Conservation (phyloP, 352 stramenopile species). For the Pythium rishiriense region DNA sequence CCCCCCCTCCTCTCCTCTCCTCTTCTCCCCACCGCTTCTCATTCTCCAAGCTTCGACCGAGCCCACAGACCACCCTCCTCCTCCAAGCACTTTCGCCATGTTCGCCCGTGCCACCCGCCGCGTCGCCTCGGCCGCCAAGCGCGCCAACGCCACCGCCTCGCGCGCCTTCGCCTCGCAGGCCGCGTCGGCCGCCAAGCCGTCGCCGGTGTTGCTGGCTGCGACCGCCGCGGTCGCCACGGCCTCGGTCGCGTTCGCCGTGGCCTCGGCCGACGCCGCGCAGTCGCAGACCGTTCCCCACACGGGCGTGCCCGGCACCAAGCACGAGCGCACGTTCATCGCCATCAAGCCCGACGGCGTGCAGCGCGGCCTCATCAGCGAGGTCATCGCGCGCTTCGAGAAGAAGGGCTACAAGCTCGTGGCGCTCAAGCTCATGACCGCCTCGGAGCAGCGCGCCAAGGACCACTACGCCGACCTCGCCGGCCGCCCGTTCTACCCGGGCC, state of each 20-base stretch:
- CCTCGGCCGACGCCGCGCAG: slow-evolving; percentile 42
- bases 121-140: slow-evolving; percentile 64
- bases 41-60: slow-evolving; percentile 30
- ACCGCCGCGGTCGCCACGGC: slow-evolving; percentile 45
- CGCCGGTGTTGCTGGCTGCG: slow-evolving; percentile 38
- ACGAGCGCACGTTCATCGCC: slow-evolving; percentile 95
- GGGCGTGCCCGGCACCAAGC: slow-evolving; percentile 89
- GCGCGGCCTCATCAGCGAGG: slow-evolving; percentile 92
- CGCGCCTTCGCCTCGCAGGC: slow-evolving; percentile 60
- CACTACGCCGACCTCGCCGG: slow-evolving; percentile 94
- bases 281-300: slow-evolving; percentile 45
- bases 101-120: slow-evolving; percentile 69
- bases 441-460: slow-evolving; percentile 85
- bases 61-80: slow-evolving; percentile 11
- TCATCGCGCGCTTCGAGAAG: slow-evolving; percentile 95
- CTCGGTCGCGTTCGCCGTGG: slow-evolving; percentile 48
- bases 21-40: slow-evolving; percentile 21
- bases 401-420: slow-evolving; percentile 95
- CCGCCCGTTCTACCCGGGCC: slow-evolving; percentile 92
- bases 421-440: slow-evolving; percentile 94
- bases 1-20: slow-evolving; percentile 26
- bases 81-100: slow-evolving; percentile 32
- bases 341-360: slow-evolving; percentile 96
- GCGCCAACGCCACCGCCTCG: slow-evolving; percentile 35
- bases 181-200: slow-evolving; percentile 30